These are phyloP conservation scores for Orychophragmus violaceus DNA, from an alignment of 345 rosid species.

Conservation along the genomic window DNA sequence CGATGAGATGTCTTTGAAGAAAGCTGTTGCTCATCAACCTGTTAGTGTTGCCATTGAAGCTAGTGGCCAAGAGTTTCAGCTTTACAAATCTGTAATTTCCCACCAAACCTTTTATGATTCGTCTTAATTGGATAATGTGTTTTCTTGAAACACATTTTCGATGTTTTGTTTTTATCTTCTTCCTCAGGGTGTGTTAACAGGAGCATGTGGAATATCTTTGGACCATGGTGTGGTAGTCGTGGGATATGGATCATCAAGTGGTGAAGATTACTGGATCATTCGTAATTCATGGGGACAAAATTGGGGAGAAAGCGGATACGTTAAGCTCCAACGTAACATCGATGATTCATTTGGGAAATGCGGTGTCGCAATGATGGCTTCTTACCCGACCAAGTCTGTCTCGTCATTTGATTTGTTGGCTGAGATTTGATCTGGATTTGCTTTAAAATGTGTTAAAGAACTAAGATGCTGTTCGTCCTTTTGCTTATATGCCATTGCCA, in stretches of 20 bases:
- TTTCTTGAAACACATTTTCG: background rate
- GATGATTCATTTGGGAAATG: conserved; percentile 9
- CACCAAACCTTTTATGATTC: background rate
- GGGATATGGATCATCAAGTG: background rate
- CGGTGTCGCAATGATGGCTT: conserved; percentile 25
- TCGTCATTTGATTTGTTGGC: background rate
- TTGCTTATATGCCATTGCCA: too few relatives aligned
- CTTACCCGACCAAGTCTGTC: conserved; percentile 22
- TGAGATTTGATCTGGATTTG: background rate
- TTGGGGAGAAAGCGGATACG: conserved; percentile 27
- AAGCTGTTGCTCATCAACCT: conserved; percentile 69
- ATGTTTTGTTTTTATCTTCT: background rate
- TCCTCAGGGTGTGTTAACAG: conserved; percentile 27
- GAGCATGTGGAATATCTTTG: conserved; percentile 1
- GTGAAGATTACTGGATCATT: background rate
- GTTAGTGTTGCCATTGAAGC: conserved; percentile 48
- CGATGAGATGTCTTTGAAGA: conserved; percentile 55
- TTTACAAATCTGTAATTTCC: background rate
- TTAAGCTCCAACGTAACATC: conserved; percentile 26
- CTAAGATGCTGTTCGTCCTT: too few relatives aligned
- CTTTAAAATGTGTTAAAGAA: background rate
- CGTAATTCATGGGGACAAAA: conserved; percentile 35
- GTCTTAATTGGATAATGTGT: background rate
- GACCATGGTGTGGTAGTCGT: background rate
- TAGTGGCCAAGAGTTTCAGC: background rate